These are phyloP conservation scores for Filobasidium floriforme DNA, from an alignment of 768 basidiomycete genomes.

Conservation along the genomic window DNA sequence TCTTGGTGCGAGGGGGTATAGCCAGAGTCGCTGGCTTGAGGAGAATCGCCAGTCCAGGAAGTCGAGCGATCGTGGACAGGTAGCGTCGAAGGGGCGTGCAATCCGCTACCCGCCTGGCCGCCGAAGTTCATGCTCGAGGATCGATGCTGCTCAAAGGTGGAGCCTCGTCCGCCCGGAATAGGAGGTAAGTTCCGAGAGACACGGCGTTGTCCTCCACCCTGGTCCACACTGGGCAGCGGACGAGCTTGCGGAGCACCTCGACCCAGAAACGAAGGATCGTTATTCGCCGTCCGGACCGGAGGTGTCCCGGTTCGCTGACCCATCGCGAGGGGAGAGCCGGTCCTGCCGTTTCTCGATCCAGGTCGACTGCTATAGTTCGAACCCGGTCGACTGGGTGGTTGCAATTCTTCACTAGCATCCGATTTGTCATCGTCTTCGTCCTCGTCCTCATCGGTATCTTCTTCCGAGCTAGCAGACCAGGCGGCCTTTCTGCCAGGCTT, in stretches of 20 bases:
- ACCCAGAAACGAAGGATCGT: constrained; percentile 16
- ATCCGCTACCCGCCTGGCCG: neutral
- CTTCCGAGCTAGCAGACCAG: constrained; percentile 62
- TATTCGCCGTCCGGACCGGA: neutral
- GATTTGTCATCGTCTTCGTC: constrained; percentile 50
- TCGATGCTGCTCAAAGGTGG: constrained; percentile 1
- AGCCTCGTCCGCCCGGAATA: constrained; percentile 20
- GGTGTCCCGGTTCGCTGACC: too few relatives aligned
- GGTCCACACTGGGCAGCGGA: constrained; percentile 15
- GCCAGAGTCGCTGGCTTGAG: neutral
- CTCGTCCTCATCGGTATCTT: constrained; percentile 73
- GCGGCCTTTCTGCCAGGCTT: constrained; percentile 29
- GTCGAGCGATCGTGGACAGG: constrained; percentile 45
- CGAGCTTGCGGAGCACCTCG: constrained; percentile 14
- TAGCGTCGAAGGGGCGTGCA: constrained; percentile 45
- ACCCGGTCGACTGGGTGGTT: neutral
- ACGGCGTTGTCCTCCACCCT: neutral
- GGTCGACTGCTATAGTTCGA: constrained; percentile 2
- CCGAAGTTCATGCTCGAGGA: neutral
- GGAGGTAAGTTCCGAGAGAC: constrained; percentile 26
- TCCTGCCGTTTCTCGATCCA: neutral
- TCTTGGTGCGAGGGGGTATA: constrained; percentile 35
- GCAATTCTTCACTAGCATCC: constrained; percentile 23
- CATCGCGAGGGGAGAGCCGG: neutral
- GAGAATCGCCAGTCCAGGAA: constrained; percentile 12